Base-by-base conservation (phyloP, 202 grass and related monocot species). In the Digitaria exilis region DNA sequence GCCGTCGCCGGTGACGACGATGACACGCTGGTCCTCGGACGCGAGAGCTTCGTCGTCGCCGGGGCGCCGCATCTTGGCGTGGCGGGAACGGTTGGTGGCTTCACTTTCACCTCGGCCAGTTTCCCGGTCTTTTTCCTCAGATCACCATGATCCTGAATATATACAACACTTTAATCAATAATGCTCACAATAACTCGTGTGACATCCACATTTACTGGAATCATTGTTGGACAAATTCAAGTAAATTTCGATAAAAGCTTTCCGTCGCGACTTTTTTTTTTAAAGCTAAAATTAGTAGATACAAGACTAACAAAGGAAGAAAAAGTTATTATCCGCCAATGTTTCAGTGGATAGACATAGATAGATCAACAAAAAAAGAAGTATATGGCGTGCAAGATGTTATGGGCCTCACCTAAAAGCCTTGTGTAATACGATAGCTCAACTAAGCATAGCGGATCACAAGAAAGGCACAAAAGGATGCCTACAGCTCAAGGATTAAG, bases 91-190 rank as follows among this genome's bases (percentile, higher is more conserved):
- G 58, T 18, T 69, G 74, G 62, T 56, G 67, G 64, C 52, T 75
- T 95, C 87, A 71, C 78, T 81, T 78, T 95, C 77, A 76, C 82
- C 84, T 70, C 74, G 6, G 37, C 37, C 9, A 35, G 17, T 6
- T 49, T 86, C 43, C 58, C 76, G 71, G 60, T 7, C 57, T 62
- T 92, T 65, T 75, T 25, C 89, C 81, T 84, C 19, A 57, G 43
- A 46, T 82, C 60, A 9, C 65, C 34, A 28, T 35, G 50, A 59
- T 73, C 75, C 39, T 82, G 21, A 34, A 34, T 14, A 72, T 14
- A 39, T 9, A 25, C 63, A 28, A 42, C n/a, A n/a, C n/a, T n/a
- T n/a, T n/a, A n/a, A n/a, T n/a, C n/a, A n/a, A n/a, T n/a, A n/a
- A n/a, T n/a, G n/a, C n/a, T n/a, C n/a, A n/a, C n/a, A 1, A 31